These are phyloP conservation scores for Penicillium coffeae DNA, from an alignment of 495 filamentous ascomycete genomes.

Conservation along the genomic window DNA sequence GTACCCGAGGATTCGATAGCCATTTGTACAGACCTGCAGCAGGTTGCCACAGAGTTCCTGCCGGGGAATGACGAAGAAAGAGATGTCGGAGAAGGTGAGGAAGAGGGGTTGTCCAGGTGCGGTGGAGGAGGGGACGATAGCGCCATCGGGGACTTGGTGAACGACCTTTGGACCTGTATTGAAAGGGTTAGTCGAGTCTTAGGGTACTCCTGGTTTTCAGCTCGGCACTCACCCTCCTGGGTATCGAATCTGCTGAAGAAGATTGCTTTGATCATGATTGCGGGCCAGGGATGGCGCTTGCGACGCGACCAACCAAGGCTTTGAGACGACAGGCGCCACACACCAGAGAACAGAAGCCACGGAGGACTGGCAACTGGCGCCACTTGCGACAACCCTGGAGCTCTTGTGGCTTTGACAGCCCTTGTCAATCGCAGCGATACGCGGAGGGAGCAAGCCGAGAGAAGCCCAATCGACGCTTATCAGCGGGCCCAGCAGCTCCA, in stretches of 20 bases:
- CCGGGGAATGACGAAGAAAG: conserved; percentile 87
- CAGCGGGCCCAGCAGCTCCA: conserved; percentile 13
- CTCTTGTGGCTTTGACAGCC: not conserved
- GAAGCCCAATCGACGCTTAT: conserved; percentile 11
- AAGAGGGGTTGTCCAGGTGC: conserved; percentile 58
- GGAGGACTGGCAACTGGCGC: too few species aligned
- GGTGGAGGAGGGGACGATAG: conserved; percentile 60
- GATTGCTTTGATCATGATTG: conserved; percentile 77
- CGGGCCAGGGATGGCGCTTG: conserved; percentile 8
- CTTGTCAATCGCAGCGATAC: not conserved
- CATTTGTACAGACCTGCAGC: conserved; percentile 71
- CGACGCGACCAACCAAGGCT: too few species aligned
- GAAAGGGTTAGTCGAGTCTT: not conserved
- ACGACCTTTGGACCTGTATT: conserved; percentile 66
- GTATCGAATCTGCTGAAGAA: conserved; percentile 95
- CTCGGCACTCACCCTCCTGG: conserved; percentile 61
- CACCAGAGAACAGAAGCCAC: not conserved
- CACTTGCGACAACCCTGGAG: too few species aligned
- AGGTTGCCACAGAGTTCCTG: conserved; percentile 83
- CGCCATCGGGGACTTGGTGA: conserved; percentile 57
- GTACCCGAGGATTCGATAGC: conserved; percentile 79
- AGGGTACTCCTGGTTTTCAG: too few species aligned
- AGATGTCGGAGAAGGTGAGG: conserved; percentile 76
- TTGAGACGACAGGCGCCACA: too few species aligned
- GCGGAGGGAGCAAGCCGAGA: not conserved